Conservation (phyloP, 1,284 basidiomycete genomes). For the Ceratobasidium sp. region DNA sequence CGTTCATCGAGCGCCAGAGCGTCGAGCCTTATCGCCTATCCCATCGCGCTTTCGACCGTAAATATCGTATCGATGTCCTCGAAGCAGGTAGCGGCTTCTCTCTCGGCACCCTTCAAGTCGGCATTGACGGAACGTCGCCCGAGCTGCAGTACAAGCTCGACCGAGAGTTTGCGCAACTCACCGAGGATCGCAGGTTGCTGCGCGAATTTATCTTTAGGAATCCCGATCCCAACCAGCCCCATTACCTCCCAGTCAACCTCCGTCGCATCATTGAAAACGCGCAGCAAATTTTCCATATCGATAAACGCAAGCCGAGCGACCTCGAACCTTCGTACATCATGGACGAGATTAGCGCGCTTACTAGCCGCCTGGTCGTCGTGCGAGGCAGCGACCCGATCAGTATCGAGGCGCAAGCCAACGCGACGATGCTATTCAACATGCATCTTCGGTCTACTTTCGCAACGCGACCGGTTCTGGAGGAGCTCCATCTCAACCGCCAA, state of each 20-base stretch:
- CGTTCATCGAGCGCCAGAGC: slow-evolving; percentile 95
- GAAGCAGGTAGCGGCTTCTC: slow-evolving; percentile 70
- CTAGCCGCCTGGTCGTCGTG: slow-evolving; percentile 83
- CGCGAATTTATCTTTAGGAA: slow-evolving; percentile 90
- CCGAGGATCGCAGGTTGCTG: slow-evolving; percentile 81
- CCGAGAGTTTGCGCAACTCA: slow-evolving; percentile 85
- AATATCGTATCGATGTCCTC: slow-evolving; percentile 94
- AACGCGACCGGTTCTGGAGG: slow-evolving; percentile 85
- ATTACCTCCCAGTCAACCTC: slow-evolving; percentile 93
- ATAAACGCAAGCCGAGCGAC: slow-evolving; percentile 92
- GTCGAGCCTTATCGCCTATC: slow-evolving; percentile 91
- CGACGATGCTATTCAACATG: slow-evolving; percentile 94
- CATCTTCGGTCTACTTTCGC: slow-evolving; percentile 92
- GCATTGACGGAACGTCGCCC: slow-evolving; percentile 90
- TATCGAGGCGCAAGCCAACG: slow-evolving; percentile 86
- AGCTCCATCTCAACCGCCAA: slow-evolving; percentile 87
- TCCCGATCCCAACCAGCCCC: slow-evolving; percentile 77
- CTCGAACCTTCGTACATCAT: slow-evolving; percentile 91
- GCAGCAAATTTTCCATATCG: slow-evolving; percentile 97
- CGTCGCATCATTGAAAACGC: slow-evolving; percentile 96
- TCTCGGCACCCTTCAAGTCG: slow-evolving; percentile 89
- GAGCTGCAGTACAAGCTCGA: slow-evolving; percentile 93
- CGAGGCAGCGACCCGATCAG: slow-evolving; percentile 87
- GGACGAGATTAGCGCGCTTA: slow-evolving; percentile 79
- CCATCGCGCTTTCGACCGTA: slow-evolving; percentile 88